Percentiles rank a stretch among this genome's conserved stretches.
These are phyloP conservation scores for Tausonia pullulans DNA, from an alignment of 1,284 basidiomycete species.

Conservation along the genomic window DNA sequence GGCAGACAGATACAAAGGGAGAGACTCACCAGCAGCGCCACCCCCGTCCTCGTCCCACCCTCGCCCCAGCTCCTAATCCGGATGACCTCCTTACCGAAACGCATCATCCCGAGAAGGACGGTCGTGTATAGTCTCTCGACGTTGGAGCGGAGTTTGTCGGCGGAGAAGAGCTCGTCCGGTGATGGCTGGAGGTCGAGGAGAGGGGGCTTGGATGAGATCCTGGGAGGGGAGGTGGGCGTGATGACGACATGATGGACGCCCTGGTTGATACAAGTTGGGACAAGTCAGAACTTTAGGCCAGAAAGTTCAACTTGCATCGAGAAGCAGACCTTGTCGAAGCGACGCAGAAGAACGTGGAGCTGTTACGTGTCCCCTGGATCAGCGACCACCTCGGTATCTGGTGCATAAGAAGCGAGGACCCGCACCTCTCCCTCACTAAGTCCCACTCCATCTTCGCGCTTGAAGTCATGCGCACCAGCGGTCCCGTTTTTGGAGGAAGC, in stretches of 20 bases:
- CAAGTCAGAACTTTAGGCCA: not conserved
- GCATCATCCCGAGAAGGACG: constrained; percentile 35
- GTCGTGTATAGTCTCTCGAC: constrained; percentile 41
- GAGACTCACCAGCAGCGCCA: constrained; percentile 28
- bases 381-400: too few species aligned
- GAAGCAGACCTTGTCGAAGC: constrained; percentile 8
- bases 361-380: not conserved
- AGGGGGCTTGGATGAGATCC: constrained; percentile 14
- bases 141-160: constrained; percentile 41
- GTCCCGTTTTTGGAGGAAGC: too few species aligned
- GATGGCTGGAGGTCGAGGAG: constrained; percentile 39
- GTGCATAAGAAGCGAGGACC: too few species aligned
- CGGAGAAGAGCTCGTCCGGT: constrained; percentile 39
- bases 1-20: not conserved
- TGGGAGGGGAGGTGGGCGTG: constrained; percentile 16
- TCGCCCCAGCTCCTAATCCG: constrained; percentile 42
- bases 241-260: constrained; percentile 21
- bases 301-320: not conserved
- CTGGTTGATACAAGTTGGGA: not conserved
- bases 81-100: constrained; percentile 37
- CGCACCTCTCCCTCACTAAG: too few species aligned
- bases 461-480: too few species aligned
- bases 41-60: constrained; percentile 30
- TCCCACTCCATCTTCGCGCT: too few species aligned
- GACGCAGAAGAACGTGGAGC: not conserved